A percentile compares a stretch with the other conserved stretches of the same genome.
Evolutionary conservation across 1,284 basidiomycete genomes (phyloP).

Genomic region (Ustilago curta): DNA sequence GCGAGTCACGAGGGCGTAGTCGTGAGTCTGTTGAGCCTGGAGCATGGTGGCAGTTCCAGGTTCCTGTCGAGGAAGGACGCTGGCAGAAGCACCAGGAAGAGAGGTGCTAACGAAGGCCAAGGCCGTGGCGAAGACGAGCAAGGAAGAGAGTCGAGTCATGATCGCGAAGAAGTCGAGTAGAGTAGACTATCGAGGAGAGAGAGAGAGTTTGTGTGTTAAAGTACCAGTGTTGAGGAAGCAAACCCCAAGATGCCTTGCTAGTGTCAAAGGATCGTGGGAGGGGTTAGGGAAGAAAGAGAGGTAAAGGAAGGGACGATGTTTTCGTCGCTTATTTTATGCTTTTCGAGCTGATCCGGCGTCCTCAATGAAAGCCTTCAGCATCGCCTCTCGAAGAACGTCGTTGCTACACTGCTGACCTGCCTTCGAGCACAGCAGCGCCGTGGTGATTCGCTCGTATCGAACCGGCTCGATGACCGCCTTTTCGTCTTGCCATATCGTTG

Average conservation of each 20-base stretch:
- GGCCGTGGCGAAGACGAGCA: constrained; percentile 11
- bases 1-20: too few relatives aligned
- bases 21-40: too few relatives aligned
- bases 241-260: background rate
- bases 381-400: background rate
- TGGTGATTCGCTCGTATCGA: background rate
- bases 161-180: constrained; percentile 9
- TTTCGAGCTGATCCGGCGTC: background rate
- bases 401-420: background rate
- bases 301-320: background rate
- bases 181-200: background rate
- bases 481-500: background rate
- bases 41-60: background rate
- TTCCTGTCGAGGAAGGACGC: constrained; percentile 1
- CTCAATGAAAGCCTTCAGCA: background rate
- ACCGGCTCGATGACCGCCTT: background rate
- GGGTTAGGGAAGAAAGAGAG: constrained; percentile 5
- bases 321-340: constrained; percentile 9
- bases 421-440: background rate
- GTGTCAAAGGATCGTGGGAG: background rate
- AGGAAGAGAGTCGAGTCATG: constrained; percentile 38
- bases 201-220: background rate
- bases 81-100: constrained; percentile 8
- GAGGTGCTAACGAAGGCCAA: constrained; percentile 15
- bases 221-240: background rate